Conservation (phyloP, 2,329 filamentous ascomycete genomes). For the Ascochyta lentis region DNA sequence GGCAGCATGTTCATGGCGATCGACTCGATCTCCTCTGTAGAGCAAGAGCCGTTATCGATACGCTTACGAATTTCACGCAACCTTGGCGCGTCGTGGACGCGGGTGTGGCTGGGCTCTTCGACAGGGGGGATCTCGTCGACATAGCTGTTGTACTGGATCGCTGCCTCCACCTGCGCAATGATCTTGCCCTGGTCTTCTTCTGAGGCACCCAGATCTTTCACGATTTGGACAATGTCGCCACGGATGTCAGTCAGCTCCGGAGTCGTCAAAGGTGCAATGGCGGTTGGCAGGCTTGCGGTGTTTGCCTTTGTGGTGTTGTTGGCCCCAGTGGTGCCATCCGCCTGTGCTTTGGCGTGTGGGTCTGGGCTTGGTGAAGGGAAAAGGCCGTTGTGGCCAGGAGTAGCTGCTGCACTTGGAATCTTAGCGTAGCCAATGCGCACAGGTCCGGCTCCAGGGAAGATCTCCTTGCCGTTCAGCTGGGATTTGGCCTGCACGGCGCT, state of each 20-base stretch:
- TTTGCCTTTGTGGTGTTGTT: constrained; percentile 41
- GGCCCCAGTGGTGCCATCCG: constrained; percentile 45
- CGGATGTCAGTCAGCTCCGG: constrained; percentile 79
- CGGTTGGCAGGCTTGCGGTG: constrained; percentile 53
- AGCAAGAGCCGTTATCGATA: constrained; percentile 92
- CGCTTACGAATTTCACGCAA: constrained; percentile 95
- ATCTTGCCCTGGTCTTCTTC: constrained; percentile 80
- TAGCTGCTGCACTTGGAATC: constrained; percentile 85
- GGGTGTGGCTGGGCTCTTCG: constrained; percentile 84
- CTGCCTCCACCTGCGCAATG: constrained; percentile 73
- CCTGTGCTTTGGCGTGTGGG: constrained; percentile 68
- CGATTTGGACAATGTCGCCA: constrained; percentile 83
- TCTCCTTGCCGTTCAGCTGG: constrained; percentile 93
- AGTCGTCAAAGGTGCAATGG: constrained; percentile 66
- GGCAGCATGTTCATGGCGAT: constrained; percentile 94
- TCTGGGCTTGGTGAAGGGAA: constrained; percentile 92
- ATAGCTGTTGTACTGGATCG: constrained; percentile 76
- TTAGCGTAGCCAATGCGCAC: constrained; percentile 98
- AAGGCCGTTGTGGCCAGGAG: constrained; percentile 85
- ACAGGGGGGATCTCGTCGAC: constrained; percentile 87
- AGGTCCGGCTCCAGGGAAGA: constrained; percentile 94
- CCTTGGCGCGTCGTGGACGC: constrained; percentile 91
- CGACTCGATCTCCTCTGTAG: constrained; percentile 85
- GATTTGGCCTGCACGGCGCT: constrained; percentile 89
- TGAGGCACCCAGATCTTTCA: constrained; percentile 84